These are phyloP conservation scores for Sungouiella thailandica DNA, from an alignment of 805 yeast genomes.

Conservation along the genomic window DNA sequence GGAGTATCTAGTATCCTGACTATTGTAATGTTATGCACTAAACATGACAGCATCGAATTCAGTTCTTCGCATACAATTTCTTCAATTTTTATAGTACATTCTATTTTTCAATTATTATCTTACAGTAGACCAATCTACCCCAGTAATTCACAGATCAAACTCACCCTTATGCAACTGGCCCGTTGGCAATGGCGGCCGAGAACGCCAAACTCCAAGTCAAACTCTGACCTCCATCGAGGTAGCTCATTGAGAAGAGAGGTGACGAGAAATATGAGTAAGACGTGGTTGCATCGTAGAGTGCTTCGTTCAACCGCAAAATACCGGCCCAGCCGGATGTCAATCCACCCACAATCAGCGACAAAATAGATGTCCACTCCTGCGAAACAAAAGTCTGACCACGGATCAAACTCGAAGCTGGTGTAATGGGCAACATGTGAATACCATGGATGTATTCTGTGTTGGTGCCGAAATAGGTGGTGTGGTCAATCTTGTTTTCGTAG, in stretches of 20 bases:
- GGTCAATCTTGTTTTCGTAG: constrained; percentile 69
- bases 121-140: too few relatives aligned
- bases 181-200: constrained; percentile 36
- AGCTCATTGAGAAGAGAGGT: constrained; percentile 23
- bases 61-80: too few relatives aligned
- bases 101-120: neutral
- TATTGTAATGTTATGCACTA: too few relatives aligned
- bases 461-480: constrained; percentile 67
- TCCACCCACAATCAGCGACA: constrained; percentile 27
- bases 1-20: too few relatives aligned
- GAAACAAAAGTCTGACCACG: constrained; percentile 43
- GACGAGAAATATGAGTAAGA: constrained; percentile 58
- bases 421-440: constrained; percentile 71
- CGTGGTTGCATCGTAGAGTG: constrained; percentile 36
- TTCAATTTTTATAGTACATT: neutral
- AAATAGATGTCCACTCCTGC: constrained; percentile 20
- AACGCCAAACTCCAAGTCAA: constrained; percentile 59
- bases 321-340: constrained; percentile 66
- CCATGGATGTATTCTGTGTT: constrained; percentile 66
- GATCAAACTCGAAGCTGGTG: constrained; percentile 55
- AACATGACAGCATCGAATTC: too few relatives aligned
- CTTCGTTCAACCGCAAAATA: constrained; percentile 40
- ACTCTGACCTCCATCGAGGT: constrained; percentile 60
- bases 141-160: too few relatives aligned
- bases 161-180: neutral